Evolutionary conservation across 257 asterid species (phyloP).

Genomic region (Ehretia macrophylla): DNA sequence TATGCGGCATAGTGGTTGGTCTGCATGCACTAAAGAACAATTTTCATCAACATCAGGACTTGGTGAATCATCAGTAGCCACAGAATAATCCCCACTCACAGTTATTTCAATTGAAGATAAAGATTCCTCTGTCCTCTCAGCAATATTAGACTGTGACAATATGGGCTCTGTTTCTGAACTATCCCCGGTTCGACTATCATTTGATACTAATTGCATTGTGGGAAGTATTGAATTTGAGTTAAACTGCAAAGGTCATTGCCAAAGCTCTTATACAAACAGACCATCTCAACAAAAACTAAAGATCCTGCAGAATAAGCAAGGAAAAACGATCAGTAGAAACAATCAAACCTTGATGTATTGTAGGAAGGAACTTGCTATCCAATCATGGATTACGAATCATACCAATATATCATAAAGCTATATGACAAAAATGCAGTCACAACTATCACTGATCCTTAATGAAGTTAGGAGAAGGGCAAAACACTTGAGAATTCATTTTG

Average conservation of each 20-base stretch:
- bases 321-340: constrained; percentile 3
- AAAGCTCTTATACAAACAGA: constrained; percentile 21
- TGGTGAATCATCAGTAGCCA: constrained; percentile 34
- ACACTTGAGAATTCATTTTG: no score
- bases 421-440: no score
- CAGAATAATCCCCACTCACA: constrained; percentile 52
- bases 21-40: constrained; percentile 51
- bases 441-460: no score
- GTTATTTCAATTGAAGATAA: constrained; percentile 74
- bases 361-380: no score
- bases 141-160: constrained; percentile 42
- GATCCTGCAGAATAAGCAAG: constrained; percentile 21
- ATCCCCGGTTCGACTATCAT: constrained; percentile 62
- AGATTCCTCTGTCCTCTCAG: constrained; percentile 51
- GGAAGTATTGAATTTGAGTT: constrained; percentile 32
- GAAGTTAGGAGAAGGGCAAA: no score
- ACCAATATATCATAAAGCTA: no score
- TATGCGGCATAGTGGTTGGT: constrained; percentile 92
- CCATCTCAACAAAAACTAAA: constrained; percentile 35
- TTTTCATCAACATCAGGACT: constrained; percentile 45
- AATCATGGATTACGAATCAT: no score
- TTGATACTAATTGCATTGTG: constrained; percentile 68
- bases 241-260: constrained; percentile 34
- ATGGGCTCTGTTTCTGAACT: constrained; percentile 90
- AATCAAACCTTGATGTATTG: not conserved